These are phyloP conservation scores for Candida ulmi DNA, from an alignment of 805 yeast genomes.

Conservation along the genomic window DNA sequence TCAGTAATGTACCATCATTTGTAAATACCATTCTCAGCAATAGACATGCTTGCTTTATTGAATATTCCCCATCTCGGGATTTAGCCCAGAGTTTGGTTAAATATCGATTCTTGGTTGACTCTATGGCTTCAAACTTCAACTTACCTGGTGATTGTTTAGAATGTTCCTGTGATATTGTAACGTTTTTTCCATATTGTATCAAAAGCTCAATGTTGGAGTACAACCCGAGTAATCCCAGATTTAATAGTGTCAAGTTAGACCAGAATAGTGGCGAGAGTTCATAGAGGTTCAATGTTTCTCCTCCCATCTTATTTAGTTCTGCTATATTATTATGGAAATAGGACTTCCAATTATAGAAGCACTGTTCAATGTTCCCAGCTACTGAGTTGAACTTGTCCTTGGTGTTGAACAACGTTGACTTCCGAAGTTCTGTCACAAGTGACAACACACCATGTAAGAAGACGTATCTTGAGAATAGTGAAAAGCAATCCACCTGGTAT, in stretches of 20 bases:
- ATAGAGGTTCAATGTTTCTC: constrained; percentile 23
- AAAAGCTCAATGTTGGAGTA: constrained; percentile 22
- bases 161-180: constrained; percentile 1
- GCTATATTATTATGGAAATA: constrained; percentile 29
- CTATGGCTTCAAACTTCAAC: constrained; percentile 10
- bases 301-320: constrained; percentile 11
- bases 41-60: constrained; percentile 23
- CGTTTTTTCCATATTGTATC: constrained; percentile 8
- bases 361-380: constrained; percentile 25
- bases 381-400: constrained; percentile 21
- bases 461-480: constrained; percentile 29
- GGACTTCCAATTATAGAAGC: constrained; percentile 28
- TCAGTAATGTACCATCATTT: constrained; percentile 17
- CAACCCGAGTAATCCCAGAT: constrained; percentile 23
- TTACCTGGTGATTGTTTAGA: constrained; percentile 1
- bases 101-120: constrained; percentile 11
- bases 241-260: constrained; percentile 26
- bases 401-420: constrained; percentile 23
- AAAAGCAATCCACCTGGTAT: constrained; percentile 29
- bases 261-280: constrained; percentile 30
- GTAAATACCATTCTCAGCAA: constrained; percentile 22
- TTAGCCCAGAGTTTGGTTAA: constrained; percentile 22
- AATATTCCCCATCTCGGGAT: constrained; percentile 22
- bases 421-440: constrained; percentile 22
- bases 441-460: constrained; percentile 29